Base-by-base conservation (phyloP, 2,329 filamentous ascomycete genomes). In the Coccinonectria pachysandricola region DNA sequence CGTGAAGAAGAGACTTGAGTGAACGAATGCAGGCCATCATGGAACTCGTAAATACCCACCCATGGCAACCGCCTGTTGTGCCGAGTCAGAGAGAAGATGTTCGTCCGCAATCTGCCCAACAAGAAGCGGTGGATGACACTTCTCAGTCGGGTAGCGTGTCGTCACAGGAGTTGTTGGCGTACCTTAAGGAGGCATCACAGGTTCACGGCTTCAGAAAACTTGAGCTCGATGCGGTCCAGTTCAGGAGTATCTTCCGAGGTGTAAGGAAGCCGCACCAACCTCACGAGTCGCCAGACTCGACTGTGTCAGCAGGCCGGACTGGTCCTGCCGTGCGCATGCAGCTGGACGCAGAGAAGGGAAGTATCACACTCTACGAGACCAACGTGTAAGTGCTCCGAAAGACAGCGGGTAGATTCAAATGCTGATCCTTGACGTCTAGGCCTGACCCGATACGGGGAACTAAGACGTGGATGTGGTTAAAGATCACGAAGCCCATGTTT, bases 391-490 rank as follows among this genome's bases (percentile, higher is more conserved):
- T 28, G 12, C 8, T 4, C 6, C 4, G n/a, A n/a, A n/a, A n/a
- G n/a, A n/a, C n/a, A n/a, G n/a, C n/a, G n/a, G n/a, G n/a, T n/a
- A n/a, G n/a, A n/a, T n/a, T n/a, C n/a, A n/a, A n/a, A n/a, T n/a
- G n/a, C n/a, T n/a, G n/a, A n/a, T n/a, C n/a, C n/a, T n/a, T n/a
- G n/a, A n/a, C n/a, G n/a, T n/a, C n/a, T n/a, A 5, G 21, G 7
- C 17, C 15, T 8, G 25, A 22, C 12, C 20, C 12, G 3, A 33
- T 25, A n/a, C 5, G 16, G 12, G 6, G 7, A 19, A 7, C n/a
- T n/a, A 35, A 32, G 11, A 37, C 15, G 2, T 47, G 44, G 44
- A 25, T 27, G 8, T 47, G 44, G 44, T 35, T 47, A 31, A 38
- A 38, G 13, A 44, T 47, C 18, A 21, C 21, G 17, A 47, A 42